A percentile compares a stretch with the other conserved stretches of the same genome.
phyloP scores from a whole-genome alignment of 1,139 yeast genomes.

The Diutina catenulata region DNA sequence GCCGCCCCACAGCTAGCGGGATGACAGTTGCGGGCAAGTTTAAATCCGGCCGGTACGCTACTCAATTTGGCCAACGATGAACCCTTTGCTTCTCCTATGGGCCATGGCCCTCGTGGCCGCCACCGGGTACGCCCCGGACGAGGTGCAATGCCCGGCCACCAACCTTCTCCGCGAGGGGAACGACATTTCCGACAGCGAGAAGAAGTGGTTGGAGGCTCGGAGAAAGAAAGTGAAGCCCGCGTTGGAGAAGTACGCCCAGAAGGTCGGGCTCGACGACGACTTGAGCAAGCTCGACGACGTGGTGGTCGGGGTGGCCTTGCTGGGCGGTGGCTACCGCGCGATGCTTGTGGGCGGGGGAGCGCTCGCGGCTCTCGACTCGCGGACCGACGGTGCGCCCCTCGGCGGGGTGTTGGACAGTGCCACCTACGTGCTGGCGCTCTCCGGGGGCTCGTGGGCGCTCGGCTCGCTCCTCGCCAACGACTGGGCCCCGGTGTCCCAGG shows the following conservation, averaged over 20 bases:
- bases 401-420: slow-evolving; percentile 2
- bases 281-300: background rate
- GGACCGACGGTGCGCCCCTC: background rate
- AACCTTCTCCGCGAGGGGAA: slow-evolving; percentile 16
- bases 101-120: background rate
- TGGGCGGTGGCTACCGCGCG: slow-evolving; percentile 2
- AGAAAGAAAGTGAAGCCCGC: background rate
- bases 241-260: background rate
- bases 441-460: background rate
- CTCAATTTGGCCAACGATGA: background rate
- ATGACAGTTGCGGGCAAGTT: no score
- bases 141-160: slow-evolving; percentile 7
- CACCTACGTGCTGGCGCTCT: background rate
- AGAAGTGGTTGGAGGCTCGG: slow-evolving; percentile 7
- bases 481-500: background rate
- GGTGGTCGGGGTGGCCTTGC: background rate
- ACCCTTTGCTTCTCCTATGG: background rate
- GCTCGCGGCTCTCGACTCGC: slow-evolving; percentile 1
- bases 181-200: slow-evolving; percentile 25
- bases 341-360: slow-evolving; percentile 4
- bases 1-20: no score
- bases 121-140: slow-evolving; percentile 8
- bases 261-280: background rate
- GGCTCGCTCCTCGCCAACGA: background rate
- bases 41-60: background rate